Conservation (phyloP, 2,329 filamentous ascomycete species). For the Aspergillus floridensis region DNA sequence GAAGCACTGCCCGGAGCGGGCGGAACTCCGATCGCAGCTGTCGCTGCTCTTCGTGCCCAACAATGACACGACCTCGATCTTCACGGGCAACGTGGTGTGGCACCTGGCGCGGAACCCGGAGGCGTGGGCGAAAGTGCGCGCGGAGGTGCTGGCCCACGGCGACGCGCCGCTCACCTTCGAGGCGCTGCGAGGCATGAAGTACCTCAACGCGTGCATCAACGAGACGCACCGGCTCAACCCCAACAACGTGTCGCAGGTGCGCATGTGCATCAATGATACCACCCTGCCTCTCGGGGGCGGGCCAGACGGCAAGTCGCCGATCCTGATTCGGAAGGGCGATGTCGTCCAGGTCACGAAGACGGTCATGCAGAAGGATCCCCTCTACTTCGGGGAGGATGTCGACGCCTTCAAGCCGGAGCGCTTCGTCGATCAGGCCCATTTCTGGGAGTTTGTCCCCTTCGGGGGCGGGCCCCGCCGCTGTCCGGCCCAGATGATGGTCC, state of each 20-base stretch:
- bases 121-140: background rate
- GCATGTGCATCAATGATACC: conserved; percentile 19
- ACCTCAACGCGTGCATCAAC: conserved; percentile 8
- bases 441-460: conserved; percentile 12
- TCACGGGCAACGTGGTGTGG: conserved; percentile 14
- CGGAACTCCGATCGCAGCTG: conserved; percentile 11
- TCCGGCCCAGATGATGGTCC: conserved; percentile 16
- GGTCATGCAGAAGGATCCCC: too few relatives aligned
- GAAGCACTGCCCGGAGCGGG: background rate
- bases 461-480: conserved; percentile 12
- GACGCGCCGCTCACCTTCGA: background rate
- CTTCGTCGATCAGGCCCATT: conserved; percentile 1
- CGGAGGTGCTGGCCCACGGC: too few relatives aligned
- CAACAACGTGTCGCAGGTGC: conserved; percentile 7
- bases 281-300: conserved; percentile 25
- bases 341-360: too few relatives aligned
- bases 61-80: conserved; percentile 19
- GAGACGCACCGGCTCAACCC: conserved; percentile 16
- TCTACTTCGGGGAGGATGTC: too few relatives aligned
- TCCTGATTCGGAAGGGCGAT: too few relatives aligned
- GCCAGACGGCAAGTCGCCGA: background rate
- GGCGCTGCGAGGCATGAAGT: conserved; percentile 1
- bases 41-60: conserved; percentile 8
- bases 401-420: too few relatives aligned
- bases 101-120: conserved; percentile 12